Evolutionary conservation across 176 grass and related monocot species (phyloP).

Genomic region (Thalia dealbata): DNA sequence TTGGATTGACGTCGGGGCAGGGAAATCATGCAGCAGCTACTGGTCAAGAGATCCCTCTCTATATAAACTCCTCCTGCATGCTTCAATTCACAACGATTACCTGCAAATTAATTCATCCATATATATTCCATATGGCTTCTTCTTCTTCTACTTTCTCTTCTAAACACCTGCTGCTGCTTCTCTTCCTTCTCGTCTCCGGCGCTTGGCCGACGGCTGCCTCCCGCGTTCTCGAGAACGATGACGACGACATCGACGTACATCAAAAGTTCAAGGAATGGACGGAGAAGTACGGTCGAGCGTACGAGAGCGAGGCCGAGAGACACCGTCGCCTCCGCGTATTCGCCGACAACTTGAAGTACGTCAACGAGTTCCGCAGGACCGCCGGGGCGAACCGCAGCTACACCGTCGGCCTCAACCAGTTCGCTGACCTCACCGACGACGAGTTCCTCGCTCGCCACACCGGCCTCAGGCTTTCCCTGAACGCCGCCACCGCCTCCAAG

Average conservation of each 20-base stretch:
- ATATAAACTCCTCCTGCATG: no score
- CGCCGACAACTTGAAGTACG: constrained; percentile 21
- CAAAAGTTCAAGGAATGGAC: constrained; percentile 19
- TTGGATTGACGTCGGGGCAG: no score
- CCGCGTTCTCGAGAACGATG: no score
- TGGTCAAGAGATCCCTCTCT: no score
- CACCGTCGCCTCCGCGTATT: constrained; percentile 20
- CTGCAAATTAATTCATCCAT: no score
- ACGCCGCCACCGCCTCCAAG: background rate
- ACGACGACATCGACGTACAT: background rate
- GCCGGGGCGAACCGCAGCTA: background rate
- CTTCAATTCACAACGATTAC: no score
- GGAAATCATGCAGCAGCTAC: no score
- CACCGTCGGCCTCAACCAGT: background rate
- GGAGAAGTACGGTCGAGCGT: constrained; percentile 1
- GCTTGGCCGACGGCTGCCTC: no score
- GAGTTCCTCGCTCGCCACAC: constrained; percentile 18
- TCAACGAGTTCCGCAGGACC: constrained; percentile 6
- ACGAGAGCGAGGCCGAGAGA: constrained; percentile 1
- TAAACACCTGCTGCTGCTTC: no score
- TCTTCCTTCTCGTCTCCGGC: no score
- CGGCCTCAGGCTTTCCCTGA: background rate
- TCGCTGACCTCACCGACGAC: background rate
- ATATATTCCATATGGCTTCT: no score
- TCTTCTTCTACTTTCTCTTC: no score